A percentile compares a stretch with the other conserved stretches of the same genome.
These are phyloP conservation scores for Hanseniaspora nectarophila DNA, from an alignment of 805 yeast species.

Conservation along the genomic window DNA sequence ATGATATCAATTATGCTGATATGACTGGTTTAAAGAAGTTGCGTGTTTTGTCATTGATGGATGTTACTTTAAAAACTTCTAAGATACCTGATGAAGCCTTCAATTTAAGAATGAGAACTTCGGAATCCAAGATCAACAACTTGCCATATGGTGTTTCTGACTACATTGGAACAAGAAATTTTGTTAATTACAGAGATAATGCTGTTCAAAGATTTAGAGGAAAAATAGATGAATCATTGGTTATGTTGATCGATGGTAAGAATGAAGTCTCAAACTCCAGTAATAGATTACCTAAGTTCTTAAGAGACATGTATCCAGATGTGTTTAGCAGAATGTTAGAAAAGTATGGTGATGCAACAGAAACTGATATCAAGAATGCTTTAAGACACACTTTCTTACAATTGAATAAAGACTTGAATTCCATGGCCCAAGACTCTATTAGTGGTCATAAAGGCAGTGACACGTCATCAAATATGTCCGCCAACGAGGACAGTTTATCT, in stretches of 20 bases:
- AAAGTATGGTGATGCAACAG: constrained; percentile 30
- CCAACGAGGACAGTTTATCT: constrained; percentile 38
- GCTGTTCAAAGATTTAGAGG: constrained; percentile 82
- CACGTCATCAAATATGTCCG: constrained; percentile 34
- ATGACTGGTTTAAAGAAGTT: constrained; percentile 64
- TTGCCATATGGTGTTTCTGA: constrained; percentile 90
- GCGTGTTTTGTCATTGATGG: constrained; percentile 76
- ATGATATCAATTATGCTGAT: constrained; percentile 40
- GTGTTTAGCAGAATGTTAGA: constrained; percentile 45
- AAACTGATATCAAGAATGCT: constrained; percentile 56
- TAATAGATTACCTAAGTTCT: constrained; percentile 55
- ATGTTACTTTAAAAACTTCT: constrained; percentile 82
- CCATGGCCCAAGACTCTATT: constrained; percentile 20
- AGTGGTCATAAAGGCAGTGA: constrained; percentile 17
- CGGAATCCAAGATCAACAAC: constrained; percentile 64
- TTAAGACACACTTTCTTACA: constrained; percentile 68
- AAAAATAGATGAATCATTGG: constrained; percentile 62
- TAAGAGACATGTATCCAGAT: constrained; percentile 56
- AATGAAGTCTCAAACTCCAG: constrained; percentile 40
- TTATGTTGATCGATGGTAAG: constrained; percentile 80
- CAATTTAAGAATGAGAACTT: constrained; percentile 77
- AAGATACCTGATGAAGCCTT: constrained; percentile 79
- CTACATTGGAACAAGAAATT: constrained; percentile 54
- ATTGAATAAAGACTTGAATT: constrained; percentile 69
- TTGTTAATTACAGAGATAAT: constrained; percentile 66